Percentiles rank a stretch among this genome's conserved stretches.
These are phyloP conservation scores for Triangularia verruculosa DNA, from an alignment of 2,329 filamentous ascomycete species.

Conservation along the genomic window DNA sequence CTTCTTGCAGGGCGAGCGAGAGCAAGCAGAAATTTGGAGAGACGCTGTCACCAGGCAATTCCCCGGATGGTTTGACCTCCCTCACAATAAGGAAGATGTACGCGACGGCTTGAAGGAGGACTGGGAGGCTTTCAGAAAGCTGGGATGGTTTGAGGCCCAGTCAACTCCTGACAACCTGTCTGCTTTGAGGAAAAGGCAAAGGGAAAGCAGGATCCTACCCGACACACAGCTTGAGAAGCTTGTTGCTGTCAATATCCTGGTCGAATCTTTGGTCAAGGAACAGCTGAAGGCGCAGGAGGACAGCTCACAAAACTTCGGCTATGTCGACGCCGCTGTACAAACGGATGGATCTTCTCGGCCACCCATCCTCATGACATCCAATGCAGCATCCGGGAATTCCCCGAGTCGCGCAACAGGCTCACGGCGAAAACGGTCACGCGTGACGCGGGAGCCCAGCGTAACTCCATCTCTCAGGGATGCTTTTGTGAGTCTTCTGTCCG, in stretches of 20 bases:
- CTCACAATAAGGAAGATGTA: background rate
- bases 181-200: background rate
- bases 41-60: background rate
- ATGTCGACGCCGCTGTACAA: background rate
- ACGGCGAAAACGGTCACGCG: background rate
- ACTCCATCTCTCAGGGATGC: background rate
- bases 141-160: background rate
- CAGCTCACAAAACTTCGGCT: background rate
- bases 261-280: background rate
- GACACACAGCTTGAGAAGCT: background rate
- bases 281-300: background rate
- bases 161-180: background rate
- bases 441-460: background rate
- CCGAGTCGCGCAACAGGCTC: background rate
- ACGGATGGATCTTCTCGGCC: background rate
- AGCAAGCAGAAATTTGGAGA: background rate
- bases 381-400: background rate
- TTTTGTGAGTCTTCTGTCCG: background rate
- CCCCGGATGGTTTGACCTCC: background rate
- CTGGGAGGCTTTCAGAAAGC: background rate
- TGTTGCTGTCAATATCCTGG: background rate
- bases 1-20: background rate
- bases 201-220: background rate
- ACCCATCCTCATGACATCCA: background rate
- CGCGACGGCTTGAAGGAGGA: background rate